Conservation (phyloP, 2,329 filamentous ascomycete genomes). For the Cercospora zeae-maydis region DNA sequence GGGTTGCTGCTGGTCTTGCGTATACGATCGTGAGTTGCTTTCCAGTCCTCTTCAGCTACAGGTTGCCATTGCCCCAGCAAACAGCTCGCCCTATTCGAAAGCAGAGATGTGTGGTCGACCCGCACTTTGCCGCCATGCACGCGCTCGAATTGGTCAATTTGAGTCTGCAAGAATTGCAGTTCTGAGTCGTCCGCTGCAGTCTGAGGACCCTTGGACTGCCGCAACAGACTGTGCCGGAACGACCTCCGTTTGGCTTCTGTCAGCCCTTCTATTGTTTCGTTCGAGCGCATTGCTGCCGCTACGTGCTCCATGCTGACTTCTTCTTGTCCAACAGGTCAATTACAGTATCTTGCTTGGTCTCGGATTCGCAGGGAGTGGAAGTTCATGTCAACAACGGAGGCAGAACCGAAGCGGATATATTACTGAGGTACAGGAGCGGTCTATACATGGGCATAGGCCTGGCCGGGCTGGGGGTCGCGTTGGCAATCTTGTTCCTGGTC, state of each 20-base stretch:
- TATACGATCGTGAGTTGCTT: conserved; percentile 44
- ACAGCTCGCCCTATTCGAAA: neutral
- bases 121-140: conserved; percentile 4
- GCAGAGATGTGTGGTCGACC: neutral
- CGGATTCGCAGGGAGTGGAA: conserved; percentile 64
- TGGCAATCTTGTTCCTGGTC: conserved; percentile 31
- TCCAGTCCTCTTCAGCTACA: conserved; percentile 9
- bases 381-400: conserved; percentile 44
- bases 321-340: conserved; percentile 47
- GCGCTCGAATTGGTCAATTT: conserved; percentile 9
- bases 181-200: neutral
- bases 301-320: conserved; percentile 1
- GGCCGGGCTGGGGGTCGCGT: conserved; percentile 28
- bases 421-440: conserved; percentile 42
- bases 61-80: neutral
- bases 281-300: neutral
- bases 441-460: conserved; percentile 42
- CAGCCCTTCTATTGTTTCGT: conserved; percentile 1
- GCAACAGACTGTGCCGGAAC: neutral
- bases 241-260: neutral
- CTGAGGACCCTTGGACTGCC: neutral
- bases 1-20: conserved; percentile 55
- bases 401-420: conserved; percentile 31
- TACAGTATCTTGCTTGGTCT: conserved; percentile 65
- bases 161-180: neutral